A percentile compares a stretch with the other conserved stretches of the same genome.
Evolutionary conservation across 2,329 filamentous ascomycete species (phyloP).

Genomic region (Penicillium glabrum): DNA sequence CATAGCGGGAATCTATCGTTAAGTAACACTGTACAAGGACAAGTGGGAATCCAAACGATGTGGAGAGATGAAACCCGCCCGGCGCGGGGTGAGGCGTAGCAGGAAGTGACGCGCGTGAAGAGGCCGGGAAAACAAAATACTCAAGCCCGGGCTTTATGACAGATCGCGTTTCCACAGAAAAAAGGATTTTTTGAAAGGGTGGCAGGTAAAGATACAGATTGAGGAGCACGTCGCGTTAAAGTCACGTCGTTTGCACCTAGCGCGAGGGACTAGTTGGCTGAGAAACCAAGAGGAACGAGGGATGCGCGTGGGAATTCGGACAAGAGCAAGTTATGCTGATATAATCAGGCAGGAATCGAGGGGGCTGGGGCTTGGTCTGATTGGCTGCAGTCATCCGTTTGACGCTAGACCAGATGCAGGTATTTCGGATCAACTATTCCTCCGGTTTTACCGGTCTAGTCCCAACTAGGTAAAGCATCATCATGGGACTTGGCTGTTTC

Average conservation of each 20-base stretch:
- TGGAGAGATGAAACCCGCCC: constrained; percentile 28
- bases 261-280: constrained; percentile 24
- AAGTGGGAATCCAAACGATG: constrained; percentile 34
- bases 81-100: constrained; percentile 32
- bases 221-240: constrained; percentile 8
- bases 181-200: not conserved
- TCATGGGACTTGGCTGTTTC: constrained; percentile 22
- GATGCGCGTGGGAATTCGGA: constrained; percentile 26
- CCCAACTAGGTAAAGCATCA: constrained; percentile 29
- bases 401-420: constrained; percentile 14
- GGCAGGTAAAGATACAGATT: not conserved
- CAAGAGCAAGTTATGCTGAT: constrained; percentile 17
- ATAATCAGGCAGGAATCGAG: constrained; percentile 17
- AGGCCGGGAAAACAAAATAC: constrained; percentile 32
- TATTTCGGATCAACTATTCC: constrained; percentile 13
- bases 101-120: constrained; percentile 30
- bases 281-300: constrained; percentile 21
- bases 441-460: constrained; percentile 15
- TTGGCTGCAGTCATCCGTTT: not conserved
- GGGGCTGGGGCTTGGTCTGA: constrained; percentile 25
- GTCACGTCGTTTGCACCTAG: constrained; percentile 7
- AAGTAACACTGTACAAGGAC: constrained; percentile 19
- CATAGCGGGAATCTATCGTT: constrained; percentile 56
- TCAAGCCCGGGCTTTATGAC: constrained; percentile 7
- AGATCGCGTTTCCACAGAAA: not conserved